Evolutionary conservation across 305 asterid species (phyloP), one percentile per base, ranked within the genome.

Genomic region (Nicotiana rustica): DNA sequence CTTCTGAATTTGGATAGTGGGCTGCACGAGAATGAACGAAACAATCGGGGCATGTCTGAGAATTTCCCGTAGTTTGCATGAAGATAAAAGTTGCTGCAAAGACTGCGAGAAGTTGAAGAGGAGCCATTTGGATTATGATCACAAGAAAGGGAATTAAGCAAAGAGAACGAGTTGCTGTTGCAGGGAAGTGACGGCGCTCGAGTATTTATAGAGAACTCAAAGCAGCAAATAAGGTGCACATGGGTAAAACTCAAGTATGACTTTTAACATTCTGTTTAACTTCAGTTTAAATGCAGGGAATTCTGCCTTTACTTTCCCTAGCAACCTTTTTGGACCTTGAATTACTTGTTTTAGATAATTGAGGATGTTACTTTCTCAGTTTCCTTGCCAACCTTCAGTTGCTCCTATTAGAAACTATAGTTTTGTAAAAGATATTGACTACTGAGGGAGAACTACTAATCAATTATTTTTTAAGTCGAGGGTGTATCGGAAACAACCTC

Each of bases 1-100:
- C 91, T 70, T 90, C 94, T 86, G 98, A 93, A 80, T 87, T 87
- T 10, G 94, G 93, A 88, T 93, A 95, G 86, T 91, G 82, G 18
- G 94, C 84, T 29, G 98, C 97, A 60, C 91, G 91, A 21, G 98
- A 93, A 59, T 78, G 93, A 84, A 85, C 82, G 85, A 92, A 95
- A 82, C 97, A 93, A 82, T 88, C 94, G 10, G 71, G 70, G 84
- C 97, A 92, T 1, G 91, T 84, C 35, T 90, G 90, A 55, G 96
- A 89, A 71, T 84, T 79, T 67, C 83, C 93, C 8, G 47, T 81
- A 29, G 80, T 31, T 62, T 68, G 88, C 86, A 90, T 69, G 75
- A 88, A 73, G 76, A 90, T 86, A 77, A 89, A 85, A 84, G 85
- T 56, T 33, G 85, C 85, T 4, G 76, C 78, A 79, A 87, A 77